These are phyloP conservation scores for Lichtheimia hyalospora DNA, from an alignment of 371 early-diverging fungal species.

Conservation along the genomic window DNA sequence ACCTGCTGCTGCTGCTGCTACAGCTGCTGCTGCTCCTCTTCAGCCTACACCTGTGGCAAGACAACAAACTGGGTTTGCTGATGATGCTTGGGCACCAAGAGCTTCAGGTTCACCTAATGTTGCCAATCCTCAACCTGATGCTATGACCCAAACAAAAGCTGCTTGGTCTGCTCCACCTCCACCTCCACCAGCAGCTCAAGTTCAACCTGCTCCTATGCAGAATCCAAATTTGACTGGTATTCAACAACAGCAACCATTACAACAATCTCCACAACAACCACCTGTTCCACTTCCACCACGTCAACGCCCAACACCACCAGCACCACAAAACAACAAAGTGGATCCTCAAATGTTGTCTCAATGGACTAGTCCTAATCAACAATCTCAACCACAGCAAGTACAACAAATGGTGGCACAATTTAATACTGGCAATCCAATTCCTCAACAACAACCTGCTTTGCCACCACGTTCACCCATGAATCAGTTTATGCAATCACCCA, in stretches of 20 bases:
- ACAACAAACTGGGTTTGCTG: constrained; percentile 44
- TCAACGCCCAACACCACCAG: constrained; percentile 32
- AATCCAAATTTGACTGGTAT: constrained; percentile 14
- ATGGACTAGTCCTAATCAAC: constrained; percentile 26
- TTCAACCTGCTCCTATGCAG: constrained; percentile 11
- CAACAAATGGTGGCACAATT: constrained; percentile 16
- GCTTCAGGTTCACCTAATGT: constrained; percentile 18
- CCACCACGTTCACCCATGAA: constrained; percentile 16
- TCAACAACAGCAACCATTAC: background rate
- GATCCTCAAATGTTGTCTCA: constrained; percentile 34
- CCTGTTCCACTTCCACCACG: constrained; percentile 24
- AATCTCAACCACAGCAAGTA: constrained; percentile 12
- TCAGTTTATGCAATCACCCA: constrained; percentile 22
- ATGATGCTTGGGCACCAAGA: constrained; percentile 56
- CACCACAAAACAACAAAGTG: constrained; percentile 34
- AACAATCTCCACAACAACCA: constrained; percentile 12
- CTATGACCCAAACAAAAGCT: constrained; percentile 19
- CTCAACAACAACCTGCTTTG: constrained; percentile 8
- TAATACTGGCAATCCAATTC: constrained; percentile 4
- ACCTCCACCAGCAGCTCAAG: constrained; percentile 17
- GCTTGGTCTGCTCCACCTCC: constrained; percentile 19
- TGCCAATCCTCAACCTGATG: constrained; percentile 6
- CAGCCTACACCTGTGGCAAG: background rate
- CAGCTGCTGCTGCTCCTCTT: constrained; percentile 1
- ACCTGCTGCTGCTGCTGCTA: constrained; percentile 9